Base-by-base conservation (phyloP, 441 rosid genomes). In the Manihot esculenta region DNA sequence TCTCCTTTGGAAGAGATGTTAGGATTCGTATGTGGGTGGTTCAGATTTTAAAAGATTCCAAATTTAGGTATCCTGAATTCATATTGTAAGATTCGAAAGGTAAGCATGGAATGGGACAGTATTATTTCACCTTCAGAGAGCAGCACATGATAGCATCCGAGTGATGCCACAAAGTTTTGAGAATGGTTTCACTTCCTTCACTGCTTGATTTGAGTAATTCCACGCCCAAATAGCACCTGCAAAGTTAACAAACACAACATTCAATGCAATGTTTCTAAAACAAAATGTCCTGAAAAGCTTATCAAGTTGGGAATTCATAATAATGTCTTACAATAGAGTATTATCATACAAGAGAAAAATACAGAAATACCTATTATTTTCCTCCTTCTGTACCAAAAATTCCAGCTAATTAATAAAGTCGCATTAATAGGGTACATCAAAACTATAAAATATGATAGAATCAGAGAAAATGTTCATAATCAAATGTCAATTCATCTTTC, bases 131-230 rank as follows among this genome's bases (percentile, higher is more conserved):
- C 98, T 94, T 94, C 71, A 94, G 78, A 56, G 98, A 89, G 87
- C 98, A 94, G 87, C 99, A 95, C 87, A 95, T 82, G 62, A 95
- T 86, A 63, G 99, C 99, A 78, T 95, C 99, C 0, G 97, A 87
- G 60, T 93, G 94, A 82, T 91, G 93, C 99, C 99, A 94, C 71
- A 94, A 85, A 61, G 84, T 80, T 81, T 94, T 94, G 61, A 94
- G 96, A 65, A 86, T 66, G n/a, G 88, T 79, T 65, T 94, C 98
- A 55, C 83, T 80, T 75, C 94, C 92, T 82, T 89, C 94, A 27
- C 74, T 54, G 72, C 67, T 74, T 4, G 84, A 77, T 81, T 92
- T 94, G 57, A 89, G 90, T 59, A 94, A 85, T 70, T 92, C 98
- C 73, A 88, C 99, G 48, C 98, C 99, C 90, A 94, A 74, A 76